A percentile compares a stretch with the other conserved stretches of the same genome.
phyloP scores from a whole-genome alignment of 2,329 filamentous ascomycete species.

The Penicillium sp. region DNA sequence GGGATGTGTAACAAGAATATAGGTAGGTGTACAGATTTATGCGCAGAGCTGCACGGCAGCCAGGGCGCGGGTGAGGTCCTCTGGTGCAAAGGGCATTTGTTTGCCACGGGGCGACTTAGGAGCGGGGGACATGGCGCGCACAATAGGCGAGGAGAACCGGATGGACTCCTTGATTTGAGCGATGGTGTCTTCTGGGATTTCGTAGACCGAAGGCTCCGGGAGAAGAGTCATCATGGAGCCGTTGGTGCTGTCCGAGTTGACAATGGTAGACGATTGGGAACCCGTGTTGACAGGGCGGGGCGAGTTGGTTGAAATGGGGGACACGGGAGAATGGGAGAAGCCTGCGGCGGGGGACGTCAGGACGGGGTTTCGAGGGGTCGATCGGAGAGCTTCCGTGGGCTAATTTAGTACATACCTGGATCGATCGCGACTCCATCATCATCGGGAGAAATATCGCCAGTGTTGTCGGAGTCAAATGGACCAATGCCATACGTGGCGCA shows the following conservation, averaged over 20 bases:
- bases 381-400: not conserved
- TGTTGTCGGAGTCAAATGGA: conserved; percentile 22
- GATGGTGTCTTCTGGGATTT: conserved; percentile 29
- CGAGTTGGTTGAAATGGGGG: conserved; percentile 22
- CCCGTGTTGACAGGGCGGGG: conserved; percentile 28
- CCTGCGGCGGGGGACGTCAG: conserved; percentile 9
- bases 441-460: conserved; percentile 21
- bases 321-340: conserved; percentile 11
- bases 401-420: conserved; percentile 18
- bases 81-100: conserved; percentile 33
- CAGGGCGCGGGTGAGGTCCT: conserved; percentile 39
- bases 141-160: conserved; percentile 31
- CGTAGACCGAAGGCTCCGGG: conserved; percentile 24
- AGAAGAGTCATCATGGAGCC: conserved; percentile 38
- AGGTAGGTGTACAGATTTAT: conserved; percentile 9
- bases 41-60: conserved; percentile 36
- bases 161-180: conserved; percentile 33
- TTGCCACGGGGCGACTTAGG: conserved; percentile 25
- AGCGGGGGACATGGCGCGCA: conserved; percentile 23
- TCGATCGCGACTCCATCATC: conserved; percentile 24
- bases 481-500: conserved; percentile 30
- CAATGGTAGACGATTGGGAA: conserved; percentile 38
- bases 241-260: conserved; percentile 35
- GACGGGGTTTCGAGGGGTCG: not conserved
- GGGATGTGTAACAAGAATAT: conserved; percentile 12